These are phyloP conservation scores for Orbilia quercus DNA, from an alignment of 2,329 filamentous ascomycete species.

Conservation along the genomic window DNA sequence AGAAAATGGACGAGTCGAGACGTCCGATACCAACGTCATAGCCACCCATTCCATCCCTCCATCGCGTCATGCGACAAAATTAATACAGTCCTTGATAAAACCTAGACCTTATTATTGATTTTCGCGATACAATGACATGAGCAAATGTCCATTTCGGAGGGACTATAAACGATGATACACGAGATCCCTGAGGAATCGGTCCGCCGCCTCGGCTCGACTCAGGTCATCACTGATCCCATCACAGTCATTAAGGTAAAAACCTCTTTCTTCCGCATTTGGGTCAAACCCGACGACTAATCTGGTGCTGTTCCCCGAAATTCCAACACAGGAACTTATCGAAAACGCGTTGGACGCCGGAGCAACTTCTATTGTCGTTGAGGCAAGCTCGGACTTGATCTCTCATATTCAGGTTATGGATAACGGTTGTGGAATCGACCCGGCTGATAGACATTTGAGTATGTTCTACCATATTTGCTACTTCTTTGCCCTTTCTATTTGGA, in stretches of 20 bases:
- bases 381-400: conserved; percentile 71
- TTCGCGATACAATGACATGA: not conserved
- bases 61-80: not conserved
- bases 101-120: not conserved
- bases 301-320: conserved; percentile 12
- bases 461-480: no score
- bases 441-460: conserved; percentile 66
- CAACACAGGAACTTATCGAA: conserved; percentile 70
- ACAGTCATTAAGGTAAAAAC: conserved; percentile 57
- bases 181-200: conserved; percentile 56
- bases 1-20: not conserved
- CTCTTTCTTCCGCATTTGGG: not conserved
- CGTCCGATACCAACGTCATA: conserved; percentile 1
- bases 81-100: not conserved
- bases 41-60: not conserved
- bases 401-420: conserved; percentile 74
- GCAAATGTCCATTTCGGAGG: not conserved
- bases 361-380: conserved; percentile 70
- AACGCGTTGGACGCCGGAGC: conserved; percentile 75
- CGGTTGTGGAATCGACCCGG: conserved; percentile 71
- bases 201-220: conserved; percentile 58
- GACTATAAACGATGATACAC: conserved; percentile 24
- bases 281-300: not conserved
- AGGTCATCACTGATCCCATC: conserved; percentile 58
- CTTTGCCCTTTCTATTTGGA: no score